phyloP scores from a whole-genome alignment of 2,329 filamentous ascomycete genomes.

The Rhynchosporium secalis region DNA sequence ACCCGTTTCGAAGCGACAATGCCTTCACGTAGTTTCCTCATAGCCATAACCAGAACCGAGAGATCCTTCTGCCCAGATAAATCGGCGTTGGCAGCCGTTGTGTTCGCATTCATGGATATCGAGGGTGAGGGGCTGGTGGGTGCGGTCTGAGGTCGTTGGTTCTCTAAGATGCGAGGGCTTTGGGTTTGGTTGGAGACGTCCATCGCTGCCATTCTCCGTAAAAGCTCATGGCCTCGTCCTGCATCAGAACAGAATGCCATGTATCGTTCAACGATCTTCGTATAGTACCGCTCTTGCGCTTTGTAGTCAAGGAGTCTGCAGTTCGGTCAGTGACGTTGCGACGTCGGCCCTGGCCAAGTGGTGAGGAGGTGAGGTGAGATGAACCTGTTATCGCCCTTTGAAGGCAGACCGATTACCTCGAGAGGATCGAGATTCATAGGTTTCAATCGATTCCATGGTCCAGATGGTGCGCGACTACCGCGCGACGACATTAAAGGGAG shows the following conservation, averaged over 20 bases:
- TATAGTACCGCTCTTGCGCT: slow-evolving; percentile 82
- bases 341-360: neutral
- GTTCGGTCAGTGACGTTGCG: neutral
- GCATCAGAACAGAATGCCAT: slow-evolving; percentile 82
- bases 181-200: slow-evolving; percentile 32
- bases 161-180: slow-evolving; percentile 17
- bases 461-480: slow-evolving; percentile 46
- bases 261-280: slow-evolving; percentile 83
- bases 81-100: slow-evolving; percentile 24
- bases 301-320: slow-evolving; percentile 69
- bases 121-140: slow-evolving; percentile 9
- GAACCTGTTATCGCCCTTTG: slow-evolving; percentile 86
- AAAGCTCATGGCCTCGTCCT: slow-evolving; percentile 69
- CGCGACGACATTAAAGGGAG: slow-evolving; percentile 34
- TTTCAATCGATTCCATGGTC: slow-evolving; percentile 70
- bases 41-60: slow-evolving; percentile 73
- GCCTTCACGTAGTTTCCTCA: slow-evolving; percentile 89
- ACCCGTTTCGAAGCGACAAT: slow-evolving; percentile 75
- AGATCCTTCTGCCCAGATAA: slow-evolving; percentile 54
- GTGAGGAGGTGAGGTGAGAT: slow-evolving; percentile 13
- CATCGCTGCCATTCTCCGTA: slow-evolving; percentile 69
- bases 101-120: slow-evolving; percentile 17
- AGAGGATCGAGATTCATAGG: slow-evolving; percentile 74
- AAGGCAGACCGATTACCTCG: slow-evolving; percentile 80
- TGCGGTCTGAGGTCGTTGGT: slow-evolving; percentile 27